Evolutionary conservation across 2,329 filamentous ascomycete genomes (phyloP), one percentile per base, ranked within the genome.

Genomic region (Claviceps citrina): DNA sequence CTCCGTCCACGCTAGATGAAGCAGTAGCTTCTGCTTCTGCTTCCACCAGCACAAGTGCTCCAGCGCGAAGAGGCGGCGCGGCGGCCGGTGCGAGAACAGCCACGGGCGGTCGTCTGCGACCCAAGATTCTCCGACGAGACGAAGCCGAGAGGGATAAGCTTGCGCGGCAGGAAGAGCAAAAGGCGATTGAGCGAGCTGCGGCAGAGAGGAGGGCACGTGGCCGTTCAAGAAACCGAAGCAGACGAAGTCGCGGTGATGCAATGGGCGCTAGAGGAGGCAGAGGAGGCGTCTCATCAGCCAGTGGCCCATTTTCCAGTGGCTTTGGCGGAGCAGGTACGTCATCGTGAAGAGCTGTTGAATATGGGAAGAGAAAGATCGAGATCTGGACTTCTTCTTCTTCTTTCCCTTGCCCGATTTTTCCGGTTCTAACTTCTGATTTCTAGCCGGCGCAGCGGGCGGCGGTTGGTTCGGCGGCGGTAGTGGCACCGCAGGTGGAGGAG

Each of bases 121-220:
- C 68, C 24, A 69, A 63, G 46, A 66, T 64, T 43, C 51, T 69
- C 36, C 61, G 68, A 39, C 57, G 68, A 61, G 66, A 70, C 54
- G 67, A 69, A 41, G 61, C 63, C 6, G 66, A 70, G 38, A 57
- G 68, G 50, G 65, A 68, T 39, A 61, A 48, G 38, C 53, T 71
- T 8, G 67, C 67, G 34, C 56, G 62, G 10, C 57, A 63, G 40
- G 63, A 66, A 44, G 57, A 62, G 40, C 56, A 63, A 42, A 66
- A 66, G 45, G 60, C 62, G 2, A 58, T 46, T 26, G 60, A 63
- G 36, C 56, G 60, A 36, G 60, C 57, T 4, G 61, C 61, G 4
- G 61, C 62, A 19, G 62, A 64, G 51, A 54, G 56, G 16, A 55
- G 54, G 38, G 57, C 58, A 5, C 47, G 62, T 48, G 53, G 63